Evolutionary conservation across 176 grass and related monocot species (phyloP), one percentile per base, ranked within the genome.

Genomic region (Eremochloa ophiuroides): DNA sequence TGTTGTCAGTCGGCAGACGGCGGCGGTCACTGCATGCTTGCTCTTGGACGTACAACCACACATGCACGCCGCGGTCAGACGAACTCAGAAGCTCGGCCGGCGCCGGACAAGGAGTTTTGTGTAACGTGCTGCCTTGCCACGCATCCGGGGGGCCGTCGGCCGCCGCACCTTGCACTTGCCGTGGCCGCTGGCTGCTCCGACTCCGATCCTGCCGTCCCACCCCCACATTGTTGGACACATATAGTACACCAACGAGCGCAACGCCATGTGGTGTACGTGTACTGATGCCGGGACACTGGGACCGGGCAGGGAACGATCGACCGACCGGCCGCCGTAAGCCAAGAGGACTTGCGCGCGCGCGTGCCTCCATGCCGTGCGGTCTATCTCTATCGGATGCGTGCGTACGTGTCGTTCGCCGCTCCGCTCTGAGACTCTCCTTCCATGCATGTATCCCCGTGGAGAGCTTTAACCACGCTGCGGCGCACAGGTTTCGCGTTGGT

Each of bases 211-310:
- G 70, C 62, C 17, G 30, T 38, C 22, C 23, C 68, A 40, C 13
- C 71, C 51, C 79, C 85, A 70, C 79, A 82, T 41, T 77, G 79
- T 26, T 82, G 63, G 72, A 63, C n/a, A 23, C 29, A 29, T n/a
- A n/a, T n/a, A n/a, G n/a, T n/a, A n/a, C n/a, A n/a, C n/a, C n/a
- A n/a, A n/a, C 34, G 34, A 35, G 43, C 56, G 61, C 76, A 75
- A 69, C 44, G 33, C 79, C 85, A 79, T 74, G 74, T 73, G 86
- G 17, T 71, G n/a, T n/a, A 77, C 65, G 65, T 71, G 85, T 31
- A 18, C 47, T 62, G 44, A 50, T 33, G 8, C 74, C 29, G 12
- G 48, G 48, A 22, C 48, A 80, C 69, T 58, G 46, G 20, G 10
- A 56, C 76, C 11, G 34, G 60, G 20, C 27, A 43, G 80, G 66